These are phyloP conservation scores for Saccharomycopsis fermentans DNA, from an alignment of 805 yeast species.

Conservation along the genomic window DNA sequence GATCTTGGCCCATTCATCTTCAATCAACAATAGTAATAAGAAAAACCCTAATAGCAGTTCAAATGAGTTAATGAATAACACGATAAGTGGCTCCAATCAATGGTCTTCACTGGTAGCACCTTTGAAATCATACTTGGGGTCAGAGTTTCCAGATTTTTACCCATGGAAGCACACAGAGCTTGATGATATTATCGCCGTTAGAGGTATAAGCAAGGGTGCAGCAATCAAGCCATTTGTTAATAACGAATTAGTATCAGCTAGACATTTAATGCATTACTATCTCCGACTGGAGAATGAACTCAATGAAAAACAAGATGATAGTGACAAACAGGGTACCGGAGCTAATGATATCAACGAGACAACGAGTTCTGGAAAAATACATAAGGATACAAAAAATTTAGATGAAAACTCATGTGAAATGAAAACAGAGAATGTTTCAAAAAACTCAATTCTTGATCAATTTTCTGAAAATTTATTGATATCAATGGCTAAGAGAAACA, in stretches of 20 bases:
- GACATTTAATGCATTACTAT: slow-evolving; percentile 39
- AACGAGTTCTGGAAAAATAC: background rate
- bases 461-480: slow-evolving; percentile 37
- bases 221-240: slow-evolving; percentile 51
- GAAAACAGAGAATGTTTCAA: background rate
- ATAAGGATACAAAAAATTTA: background rate
- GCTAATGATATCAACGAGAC: background rate
- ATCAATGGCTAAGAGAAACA: slow-evolving; percentile 38
- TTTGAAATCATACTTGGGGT: background rate
- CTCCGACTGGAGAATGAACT: slow-evolving; percentile 15
- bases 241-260: slow-evolving; percentile 63
- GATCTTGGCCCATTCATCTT: background rate
- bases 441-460: slow-evolving; percentile 29
- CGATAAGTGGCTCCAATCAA: background rate
- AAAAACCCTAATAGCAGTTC: background rate
- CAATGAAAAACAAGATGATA: no score
- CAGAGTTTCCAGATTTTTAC: slow-evolving; percentile 55
- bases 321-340: background rate
- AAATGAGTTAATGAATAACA: background rate
- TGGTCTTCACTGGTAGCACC: slow-evolving; percentile 1
- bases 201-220: slow-evolving; percentile 59
- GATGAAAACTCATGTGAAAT: background rate
- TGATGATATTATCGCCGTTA: slow-evolving; percentile 45
- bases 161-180: slow-evolving; percentile 56
- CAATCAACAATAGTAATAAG: background rate